Evolutionary conservation across 768 basidiomycete genomes (phyloP), one percentile per base, ranked within the genome.

Genomic region (Boletellus ananas): DNA sequence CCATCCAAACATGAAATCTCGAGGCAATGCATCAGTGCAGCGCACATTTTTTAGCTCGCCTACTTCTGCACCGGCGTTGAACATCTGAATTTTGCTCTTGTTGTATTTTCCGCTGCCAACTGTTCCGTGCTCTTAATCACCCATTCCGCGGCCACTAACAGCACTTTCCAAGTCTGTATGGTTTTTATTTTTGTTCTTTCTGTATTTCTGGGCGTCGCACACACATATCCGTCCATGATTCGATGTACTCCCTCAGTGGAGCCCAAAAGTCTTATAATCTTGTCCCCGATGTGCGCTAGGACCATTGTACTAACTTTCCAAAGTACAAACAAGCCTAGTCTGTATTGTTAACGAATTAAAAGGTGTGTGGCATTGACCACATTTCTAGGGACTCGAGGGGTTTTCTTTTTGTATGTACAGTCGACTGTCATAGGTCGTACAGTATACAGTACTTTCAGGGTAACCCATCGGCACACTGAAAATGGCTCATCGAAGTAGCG

Each of bases 1-100:
- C 58, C 79, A 83, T 54, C 83, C 85, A 20, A 87, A 87, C 62
- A 68, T 72, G 63, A 87, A 84, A 70, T 70, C 71, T 45, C 77
- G 85, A 36, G 74, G 79, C 47, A 73, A 76, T 40, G 71, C 73
- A 47, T 77, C 82, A 45, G 67, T 74, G 63, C 85, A 87, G 65
- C 75, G 76, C 54, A 60, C 69, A 11, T 73, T 66, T 50, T 68
- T 67, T 39, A 71, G 78, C 29, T 68, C 67, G 3, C 66, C 67
- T 21, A 54, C 62, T 21, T 60, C 64, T 2, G 60, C 57, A 43
- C 66, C 66, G 16, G 39, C 52, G 6, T 43, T 68, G 49, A 68
- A 68, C 54, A 47, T 63, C 49, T 68, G 40, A 68, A 42, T 29
- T 40, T 43, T 29, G 35, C 43, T 37, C 34, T 34, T 61, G 43